Conservation (phyloP, 108 stramenopile genomes). For the Skeletonema grethae region DNA sequence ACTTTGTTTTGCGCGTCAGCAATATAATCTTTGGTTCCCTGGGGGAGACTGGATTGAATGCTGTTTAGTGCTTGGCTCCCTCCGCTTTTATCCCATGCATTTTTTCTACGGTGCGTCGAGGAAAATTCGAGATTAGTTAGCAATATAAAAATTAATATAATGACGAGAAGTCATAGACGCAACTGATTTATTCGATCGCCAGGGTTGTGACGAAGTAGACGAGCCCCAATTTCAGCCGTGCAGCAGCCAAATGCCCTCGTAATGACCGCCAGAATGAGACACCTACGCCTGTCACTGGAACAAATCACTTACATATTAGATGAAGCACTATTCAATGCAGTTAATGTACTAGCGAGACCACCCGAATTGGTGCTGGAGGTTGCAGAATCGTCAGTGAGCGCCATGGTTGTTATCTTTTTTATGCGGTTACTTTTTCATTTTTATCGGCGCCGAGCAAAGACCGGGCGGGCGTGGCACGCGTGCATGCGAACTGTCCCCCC, state of each 20-base stretch:
- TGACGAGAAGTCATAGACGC: background rate
- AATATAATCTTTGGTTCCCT: slow-evolving; percentile 75
- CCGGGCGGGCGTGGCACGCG: too few species aligned
- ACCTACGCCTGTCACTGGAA: background rate
- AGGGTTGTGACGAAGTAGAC: background rate
- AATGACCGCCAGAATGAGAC: background rate
- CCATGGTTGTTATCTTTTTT: slow-evolving; percentile 28
- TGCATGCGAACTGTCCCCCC: too few species aligned
- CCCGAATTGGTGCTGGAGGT: slow-evolving; percentile 27
- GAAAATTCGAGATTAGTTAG: background rate
- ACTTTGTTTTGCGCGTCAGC: slow-evolving; percentile 58
- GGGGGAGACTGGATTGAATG: slow-evolving; percentile 69
- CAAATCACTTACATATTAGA: slow-evolving; percentile 30
- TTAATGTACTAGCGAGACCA: slow-evolving; percentile 32
- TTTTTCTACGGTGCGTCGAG: slow-evolving; percentile 53
- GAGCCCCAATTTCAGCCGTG: background rate
- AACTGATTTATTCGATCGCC: background rate
- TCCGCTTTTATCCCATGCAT: slow-evolving; percentile 79
- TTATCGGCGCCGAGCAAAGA: too few species aligned
- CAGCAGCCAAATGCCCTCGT: background rate
- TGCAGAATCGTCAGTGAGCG: slow-evolving; percentile 33
- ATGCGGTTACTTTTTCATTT: too few species aligned
- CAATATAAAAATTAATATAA: background rate
- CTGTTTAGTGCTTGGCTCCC: slow-evolving; percentile 64
- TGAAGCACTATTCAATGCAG: slow-evolving; percentile 39